Base-by-base conservation (phyloP, 257 asterid genomes). In the Cynanchum wilfordii region DNA sequence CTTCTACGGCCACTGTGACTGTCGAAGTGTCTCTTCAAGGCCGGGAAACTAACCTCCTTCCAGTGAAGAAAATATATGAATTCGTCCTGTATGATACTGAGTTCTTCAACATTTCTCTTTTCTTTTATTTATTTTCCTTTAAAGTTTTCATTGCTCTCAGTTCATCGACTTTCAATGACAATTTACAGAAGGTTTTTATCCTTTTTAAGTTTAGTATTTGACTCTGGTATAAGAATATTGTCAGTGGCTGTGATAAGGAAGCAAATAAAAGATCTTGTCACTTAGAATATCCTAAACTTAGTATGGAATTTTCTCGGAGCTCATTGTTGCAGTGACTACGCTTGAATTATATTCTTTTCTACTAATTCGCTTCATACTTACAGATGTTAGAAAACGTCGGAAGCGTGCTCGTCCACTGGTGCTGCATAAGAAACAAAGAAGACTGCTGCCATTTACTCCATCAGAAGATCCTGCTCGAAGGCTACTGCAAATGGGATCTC, bases 351-450 rank as follows among this genome's bases (percentile, higher is more conserved):
- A 64, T 73, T 40, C 47, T 22, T 58, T 22, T 54, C 7, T 36
- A 8, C 44, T 78, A 29, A 30, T 42, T 74, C 57, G 38, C 60
- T 55, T 63, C n/a, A 56, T 45, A 64, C n/a, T 68, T 70, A 36
- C 68, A 92, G 98, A 85, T 82, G 75, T 47, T 66, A 92, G 77
- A 78, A 92, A 82, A 80, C 88, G 94, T 16, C 87, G 96, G 16
- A 90, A 68, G 82, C 92, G 94, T 44, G 64, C 86, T 44, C 75
- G 83, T 44, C 52, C 88, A 8, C 68, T 87, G 59, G 92, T 85
- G 73, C 71, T 86, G 75, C 88, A 84, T 77, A 92, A 92, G 89
- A 90, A 81, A 82, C 87, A 89, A 36, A 84, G 98, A 77, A 90
- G 89, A 76, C 80, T 92, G 79, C 74, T 88, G 83, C 84, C 96